Evolutionary conservation across 805 yeast species (phyloP).

Genomic region (Saccharomycopsis synnaedendra): DNA sequence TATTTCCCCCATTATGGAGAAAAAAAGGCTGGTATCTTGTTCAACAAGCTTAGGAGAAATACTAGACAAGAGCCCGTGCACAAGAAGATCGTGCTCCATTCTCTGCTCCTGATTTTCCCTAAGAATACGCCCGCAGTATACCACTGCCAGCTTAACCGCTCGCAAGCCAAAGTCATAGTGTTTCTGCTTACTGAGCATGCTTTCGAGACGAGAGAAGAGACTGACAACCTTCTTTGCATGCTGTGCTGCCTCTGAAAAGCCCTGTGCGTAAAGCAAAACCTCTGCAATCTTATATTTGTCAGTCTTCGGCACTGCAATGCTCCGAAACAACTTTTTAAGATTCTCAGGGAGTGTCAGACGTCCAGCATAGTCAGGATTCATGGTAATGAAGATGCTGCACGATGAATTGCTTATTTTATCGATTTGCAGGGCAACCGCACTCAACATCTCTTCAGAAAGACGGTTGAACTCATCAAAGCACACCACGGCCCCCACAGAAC

Average conservation of each 20-base stretch:
- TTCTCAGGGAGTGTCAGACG: constrained; percentile 79
- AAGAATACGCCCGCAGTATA: constrained; percentile 41
- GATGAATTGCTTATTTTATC: constrained; percentile 52
- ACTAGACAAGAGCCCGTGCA: constrained; percentile 48
- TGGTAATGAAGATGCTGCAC: constrained; percentile 75
- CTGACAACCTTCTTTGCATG: constrained; percentile 41
- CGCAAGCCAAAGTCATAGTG: constrained; percentile 92
- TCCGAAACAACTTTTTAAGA: constrained; percentile 64
- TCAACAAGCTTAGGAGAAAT: constrained; percentile 56
- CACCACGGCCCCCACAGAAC: constrained; percentile 85
- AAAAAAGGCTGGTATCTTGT: constrained; percentile 37
- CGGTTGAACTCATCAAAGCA: constrained; percentile 95
- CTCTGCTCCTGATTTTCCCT: constrained; percentile 18
- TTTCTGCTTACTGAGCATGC: constrained; percentile 35
- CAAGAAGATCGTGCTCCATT: constrained; percentile 15
- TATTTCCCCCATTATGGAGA: constrained; percentile 14
- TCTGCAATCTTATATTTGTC: constrained; percentile 60
- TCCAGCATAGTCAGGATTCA: constrained; percentile 86
- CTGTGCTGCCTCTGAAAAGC: constrained; percentile 38
- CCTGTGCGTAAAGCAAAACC: constrained; percentile 62
- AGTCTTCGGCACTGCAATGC: constrained; percentile 63
- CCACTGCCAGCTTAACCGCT: constrained; percentile 58
- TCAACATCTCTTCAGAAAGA: constrained; percentile 54
- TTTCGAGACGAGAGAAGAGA: constrained; percentile 38
- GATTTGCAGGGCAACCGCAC: constrained; percentile 77